Conservation (phyloP, 2,329 filamentous ascomycete species). For the Scedosporium dehoogii region DNA sequence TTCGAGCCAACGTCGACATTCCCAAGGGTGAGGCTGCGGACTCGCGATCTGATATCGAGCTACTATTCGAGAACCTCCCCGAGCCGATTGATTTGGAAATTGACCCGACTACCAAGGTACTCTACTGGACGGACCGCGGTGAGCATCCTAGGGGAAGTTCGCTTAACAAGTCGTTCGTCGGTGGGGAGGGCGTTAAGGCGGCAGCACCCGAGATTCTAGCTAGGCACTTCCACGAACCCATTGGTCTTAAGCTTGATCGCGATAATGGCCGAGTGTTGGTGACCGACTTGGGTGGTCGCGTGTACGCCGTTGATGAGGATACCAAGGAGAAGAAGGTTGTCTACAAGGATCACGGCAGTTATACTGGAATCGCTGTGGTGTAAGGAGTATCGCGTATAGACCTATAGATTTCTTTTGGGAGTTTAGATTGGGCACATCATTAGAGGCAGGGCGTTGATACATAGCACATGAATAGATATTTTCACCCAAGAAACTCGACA, state of each 20-base stretch:
- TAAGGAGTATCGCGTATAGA: background rate
- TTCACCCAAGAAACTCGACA: background rate
- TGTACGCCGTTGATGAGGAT: constrained; percentile 25
- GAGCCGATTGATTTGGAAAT: constrained; percentile 50
- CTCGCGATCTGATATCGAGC: constrained; percentile 29
- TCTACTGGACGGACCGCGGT: constrained; percentile 55
- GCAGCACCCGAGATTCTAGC: constrained; percentile 15
- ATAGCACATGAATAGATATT: no score
- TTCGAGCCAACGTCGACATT: constrained; percentile 33
- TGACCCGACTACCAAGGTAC: constrained; percentile 28
- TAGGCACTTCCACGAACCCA: constrained; percentile 33
- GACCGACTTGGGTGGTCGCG: constrained; percentile 28
- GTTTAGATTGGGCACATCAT: no score
- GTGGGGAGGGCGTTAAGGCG: constrained; percentile 2
- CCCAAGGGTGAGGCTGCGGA: constrained; percentile 22
- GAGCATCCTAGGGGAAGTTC: constrained; percentile 45
- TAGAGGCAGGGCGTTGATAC: no score
- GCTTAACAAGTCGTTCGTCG: constrained; percentile 28
- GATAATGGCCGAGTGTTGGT: constrained; percentile 24
- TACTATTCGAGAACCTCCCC: constrained; percentile 33
- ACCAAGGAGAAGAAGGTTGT: constrained; percentile 18
- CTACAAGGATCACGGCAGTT: constrained; percentile 15
- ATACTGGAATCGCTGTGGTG: constrained; percentile 14
- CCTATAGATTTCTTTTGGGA: background rate
- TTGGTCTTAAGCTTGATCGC: constrained; percentile 31